A percentile compares a stretch with the other conserved stretches of the same genome.
Conservation (phyloP, 2,329 filamentous ascomycete genomes). For the Beauveria medogensis region DNA sequence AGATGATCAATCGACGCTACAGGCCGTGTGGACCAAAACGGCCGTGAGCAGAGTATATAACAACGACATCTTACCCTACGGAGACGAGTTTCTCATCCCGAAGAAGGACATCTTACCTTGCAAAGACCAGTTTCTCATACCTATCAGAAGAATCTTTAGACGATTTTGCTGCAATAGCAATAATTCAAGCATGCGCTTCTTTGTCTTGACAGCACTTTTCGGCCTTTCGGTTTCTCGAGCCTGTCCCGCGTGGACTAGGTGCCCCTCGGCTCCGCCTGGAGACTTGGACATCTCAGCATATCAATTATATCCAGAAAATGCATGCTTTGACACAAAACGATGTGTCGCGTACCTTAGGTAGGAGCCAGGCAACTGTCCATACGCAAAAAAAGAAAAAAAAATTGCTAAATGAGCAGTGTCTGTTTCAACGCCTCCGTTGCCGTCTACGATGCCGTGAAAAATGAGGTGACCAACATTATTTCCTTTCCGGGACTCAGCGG, state of each 20-base stretch:
- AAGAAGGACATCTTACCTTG: neutral
- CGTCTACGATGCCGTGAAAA: no score
- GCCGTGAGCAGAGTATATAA: neutral
- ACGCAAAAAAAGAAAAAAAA: no score
- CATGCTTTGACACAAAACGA: neutral
- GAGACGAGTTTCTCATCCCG: no score
- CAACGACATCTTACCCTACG: no score
- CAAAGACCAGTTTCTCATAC: neutral
- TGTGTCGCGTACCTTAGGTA: neutral
- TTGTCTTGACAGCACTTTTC: neutral
- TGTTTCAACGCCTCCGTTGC: no score
- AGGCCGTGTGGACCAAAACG: neutral
- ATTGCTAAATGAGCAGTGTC: no score
- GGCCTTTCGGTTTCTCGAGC: neutral
- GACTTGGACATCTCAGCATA: neutral
- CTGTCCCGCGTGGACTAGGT: neutral
- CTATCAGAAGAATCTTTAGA: neutral
- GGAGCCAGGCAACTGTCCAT: neutral
- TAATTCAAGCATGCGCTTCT: neutral
- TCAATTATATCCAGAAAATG: neutral
- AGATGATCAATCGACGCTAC: neutral
- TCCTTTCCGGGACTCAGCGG: no score
- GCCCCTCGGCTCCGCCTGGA: neutral
- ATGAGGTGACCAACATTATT: no score
- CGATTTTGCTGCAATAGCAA: neutral